Percentiles rank a stretch among this genome's conserved stretches.
Evolutionary conservation across 345 rosid genomes (phyloP).

Genomic region (Conringia planisiliqua): DNA sequence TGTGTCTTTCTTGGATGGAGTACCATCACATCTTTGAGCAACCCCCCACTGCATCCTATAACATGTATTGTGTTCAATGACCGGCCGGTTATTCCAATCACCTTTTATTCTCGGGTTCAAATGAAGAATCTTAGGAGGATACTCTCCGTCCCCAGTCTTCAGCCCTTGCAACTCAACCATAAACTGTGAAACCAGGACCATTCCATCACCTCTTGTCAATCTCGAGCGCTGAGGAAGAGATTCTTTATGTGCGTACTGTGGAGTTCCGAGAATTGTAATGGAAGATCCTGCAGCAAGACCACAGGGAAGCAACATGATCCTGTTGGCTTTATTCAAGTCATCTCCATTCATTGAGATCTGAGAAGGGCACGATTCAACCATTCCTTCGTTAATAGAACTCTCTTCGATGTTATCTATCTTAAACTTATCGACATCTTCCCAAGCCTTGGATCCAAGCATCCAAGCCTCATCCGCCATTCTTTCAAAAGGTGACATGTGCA

Average conservation of each 20-base stretch:
- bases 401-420: constrained; percentile 41
- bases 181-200: constrained; percentile 86
- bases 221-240: constrained; percentile 71
- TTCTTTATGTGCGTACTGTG: constrained; percentile 80
- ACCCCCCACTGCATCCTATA: constrained; percentile 99
- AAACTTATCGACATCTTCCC: constrained; percentile 73
- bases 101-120: constrained; percentile 91
- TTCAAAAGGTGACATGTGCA: constrained; percentile 58
- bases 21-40: constrained; percentile 93
- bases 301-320: constrained; percentile 87
- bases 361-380: constrained; percentile 68
- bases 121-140: constrained; percentile 93
- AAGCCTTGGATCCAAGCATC: constrained; percentile 85
- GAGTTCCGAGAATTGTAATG: constrained; percentile 87
- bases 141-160: constrained; percentile 90
- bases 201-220: constrained; percentile 44
- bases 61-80: constrained; percentile 97
- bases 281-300: constrained; percentile 96
- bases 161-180: constrained; percentile 94
- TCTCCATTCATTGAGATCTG: constrained; percentile 75
- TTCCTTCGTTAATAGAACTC: constrained; percentile 39
- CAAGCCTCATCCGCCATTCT: constrained; percentile 95
- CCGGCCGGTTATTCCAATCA: constrained; percentile 84
- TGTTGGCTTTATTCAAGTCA: constrained; percentile 58
- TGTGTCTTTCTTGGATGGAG: constrained; percentile 69